phyloP scores from a whole-genome alignment of 1,284 basidiomycete genomes.

The Exobasidium cylindrosporum region DNA sequence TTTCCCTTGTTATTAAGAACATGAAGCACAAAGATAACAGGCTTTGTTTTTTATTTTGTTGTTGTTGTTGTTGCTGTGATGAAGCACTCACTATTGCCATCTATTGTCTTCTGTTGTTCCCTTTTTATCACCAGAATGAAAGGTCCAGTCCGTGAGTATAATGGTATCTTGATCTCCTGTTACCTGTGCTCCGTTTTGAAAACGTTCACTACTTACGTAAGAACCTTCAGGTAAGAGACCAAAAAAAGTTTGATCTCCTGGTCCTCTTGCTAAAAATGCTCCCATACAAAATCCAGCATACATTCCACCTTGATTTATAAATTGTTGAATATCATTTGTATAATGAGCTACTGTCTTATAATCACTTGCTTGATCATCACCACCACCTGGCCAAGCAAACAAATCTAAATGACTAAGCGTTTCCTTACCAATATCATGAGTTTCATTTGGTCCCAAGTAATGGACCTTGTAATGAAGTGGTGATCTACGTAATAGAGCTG shows the following conservation, averaged over 20 bases:
- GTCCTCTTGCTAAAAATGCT: constrained; percentile 7
- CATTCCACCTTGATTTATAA: neutral
- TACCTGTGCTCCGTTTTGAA: constrained; percentile 2
- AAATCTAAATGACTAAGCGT: constrained; percentile 9
- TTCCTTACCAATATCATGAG: constrained; percentile 5
- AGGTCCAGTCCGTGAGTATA: constrained; percentile 13
- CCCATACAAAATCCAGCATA: constrained; percentile 13
- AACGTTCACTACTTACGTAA: neutral
- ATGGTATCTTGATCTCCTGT: constrained; percentile 3
- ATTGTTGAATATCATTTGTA: constrained; percentile 9
- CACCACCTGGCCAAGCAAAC: constrained; percentile 13
- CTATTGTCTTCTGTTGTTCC: constrained; percentile 1
- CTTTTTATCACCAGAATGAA: constrained; percentile 4
- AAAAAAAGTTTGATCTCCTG: constrained; percentile 12
- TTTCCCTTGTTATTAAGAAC: too few species aligned
- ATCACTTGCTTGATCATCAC: constrained; percentile 9
- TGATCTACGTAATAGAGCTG: neutral
- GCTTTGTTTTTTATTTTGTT: too few species aligned
- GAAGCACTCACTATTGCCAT: constrained; percentile 14
- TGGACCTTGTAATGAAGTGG: constrained; percentile 4
- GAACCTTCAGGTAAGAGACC: constrained; percentile 6
- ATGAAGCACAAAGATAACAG: too few species aligned
- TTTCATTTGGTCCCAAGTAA: constrained; percentile 10
- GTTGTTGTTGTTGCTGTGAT: too few species aligned
- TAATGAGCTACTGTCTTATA: constrained; percentile 8